A percentile compares a stretch with the other conserved stretches of the same genome.
phyloP scores from a whole-genome alignment of 371 early-diverging fungal genomes.

The Syncephalastrum monosporum region DNA sequence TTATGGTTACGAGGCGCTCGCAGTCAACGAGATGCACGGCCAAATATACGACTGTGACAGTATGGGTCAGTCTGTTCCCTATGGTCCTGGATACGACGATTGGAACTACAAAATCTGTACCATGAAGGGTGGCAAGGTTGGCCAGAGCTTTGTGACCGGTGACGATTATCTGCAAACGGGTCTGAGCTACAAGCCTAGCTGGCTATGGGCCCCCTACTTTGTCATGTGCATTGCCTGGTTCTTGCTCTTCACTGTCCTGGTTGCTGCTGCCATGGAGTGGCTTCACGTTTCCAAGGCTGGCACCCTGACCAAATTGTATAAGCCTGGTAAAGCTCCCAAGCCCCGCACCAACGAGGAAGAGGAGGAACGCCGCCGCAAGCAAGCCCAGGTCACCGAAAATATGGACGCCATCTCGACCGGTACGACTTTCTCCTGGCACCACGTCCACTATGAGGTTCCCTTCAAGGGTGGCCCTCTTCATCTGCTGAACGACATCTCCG shows the following conservation, averaged over 20 bases:
- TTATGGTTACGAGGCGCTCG: constrained; percentile 59
- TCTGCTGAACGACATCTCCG: constrained; percentile 46
- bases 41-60: constrained; percentile 38
- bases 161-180: constrained; percentile 44
- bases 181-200: constrained; percentile 14
- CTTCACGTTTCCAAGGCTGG: constrained; percentile 35
- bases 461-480: constrained; percentile 53
- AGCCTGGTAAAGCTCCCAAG: constrained; percentile 24
- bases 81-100: constrained; percentile 39
- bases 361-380: constrained; percentile 24
- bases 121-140: constrained; percentile 49
- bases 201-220: constrained; percentile 54
- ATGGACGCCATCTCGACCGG: constrained; percentile 38
- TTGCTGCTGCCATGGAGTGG: constrained; percentile 40
- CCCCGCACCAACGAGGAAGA: constrained; percentile 18
- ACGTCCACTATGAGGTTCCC: constrained; percentile 55
- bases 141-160: constrained; percentile 43
- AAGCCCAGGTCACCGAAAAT: constrained; percentile 19
- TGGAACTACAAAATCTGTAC: constrained; percentile 54
- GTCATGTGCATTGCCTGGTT: constrained; percentile 45
- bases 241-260: constrained; percentile 33
- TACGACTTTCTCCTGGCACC: constrained; percentile 57
- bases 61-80: constrained; percentile 37
- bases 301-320: constrained; percentile 44
- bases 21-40: constrained; percentile 62